Base-by-base conservation (phyloP, 495 filamentous ascomycete genomes). In the Hypoxylon cercidicola region DNA sequence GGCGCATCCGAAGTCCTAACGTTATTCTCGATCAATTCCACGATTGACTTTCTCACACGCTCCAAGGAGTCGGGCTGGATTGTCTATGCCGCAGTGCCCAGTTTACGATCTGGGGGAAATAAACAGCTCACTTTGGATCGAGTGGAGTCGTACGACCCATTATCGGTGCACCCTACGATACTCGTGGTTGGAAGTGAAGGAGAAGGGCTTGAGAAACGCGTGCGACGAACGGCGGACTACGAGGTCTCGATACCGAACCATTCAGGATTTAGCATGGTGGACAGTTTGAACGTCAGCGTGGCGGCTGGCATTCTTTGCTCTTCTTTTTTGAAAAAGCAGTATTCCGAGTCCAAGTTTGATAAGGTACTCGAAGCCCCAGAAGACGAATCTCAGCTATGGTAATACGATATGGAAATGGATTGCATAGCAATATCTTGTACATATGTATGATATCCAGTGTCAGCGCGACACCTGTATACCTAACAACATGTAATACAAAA, bases 231-330 rank as follows among this genome's bases (percentile, higher is more conserved):
- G 59, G 89, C 90, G 0, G 86, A 95, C 55, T 79, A 73, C 25
- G 77, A 83, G 55, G 72, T 86, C n/a, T 81, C 75, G 35, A 82
- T 86, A 44, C 80, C 79, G n/a, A 79, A 79, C 34, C 46, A 63
- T 7, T 32, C 59, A 0, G 48, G 40, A 12, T 61, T 74, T 6
- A 62, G 55, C 16, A 80, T 76, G 12, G 80, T 93, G 13, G 93
- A 97, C 61, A 95, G 91, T 75, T 78, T 97, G 69, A 96, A 97
- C 71, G 93, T 96, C 3, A 89, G 89, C 64, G 91, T 93, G 13
- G 93, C 93, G n/a, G 86, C 89, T 4, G 91, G 85, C 4, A 72
- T 97, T 34, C 74, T 97, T 40, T 88, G 88, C 75, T 83, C 88
- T 64, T 82, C 83, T 11, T 83, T 83, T 39, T 48, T 82, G 62